Percentiles rank a stretch among this genome's conserved stretches.
These are phyloP conservation scores for Ananas comosus DNA, from an alignment of 176 grass and related monocot genomes.

Conservation along the genomic window DNA sequence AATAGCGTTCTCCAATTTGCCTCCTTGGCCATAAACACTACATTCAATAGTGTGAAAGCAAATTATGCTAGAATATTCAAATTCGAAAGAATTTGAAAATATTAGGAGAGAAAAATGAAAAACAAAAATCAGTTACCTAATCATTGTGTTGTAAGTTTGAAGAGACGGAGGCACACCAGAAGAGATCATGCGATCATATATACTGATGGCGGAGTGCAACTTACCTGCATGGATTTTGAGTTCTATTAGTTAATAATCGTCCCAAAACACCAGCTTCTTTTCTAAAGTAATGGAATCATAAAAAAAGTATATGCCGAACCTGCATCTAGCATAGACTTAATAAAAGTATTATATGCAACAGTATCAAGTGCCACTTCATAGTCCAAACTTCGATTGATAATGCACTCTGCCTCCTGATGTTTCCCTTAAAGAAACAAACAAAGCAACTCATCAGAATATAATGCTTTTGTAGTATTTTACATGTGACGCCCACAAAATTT, in stretches of 20 bases:
- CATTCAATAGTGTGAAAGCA: background rate
- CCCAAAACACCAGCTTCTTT: background rate
- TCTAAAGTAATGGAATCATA: background rate
- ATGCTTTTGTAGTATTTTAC: background rate
- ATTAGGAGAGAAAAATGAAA: background rate
- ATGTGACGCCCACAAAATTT: background rate
- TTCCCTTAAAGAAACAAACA: conserved; percentile 37
- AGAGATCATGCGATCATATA: conserved; percentile 80
- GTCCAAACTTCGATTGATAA: conserved; percentile 48
- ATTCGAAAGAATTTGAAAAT: background rate
- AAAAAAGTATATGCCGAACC: conserved; percentile 36
- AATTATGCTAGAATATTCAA: background rate
- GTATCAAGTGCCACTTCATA: conserved; percentile 63
- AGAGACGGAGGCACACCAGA: conserved; percentile 42
- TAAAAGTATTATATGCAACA: conserved; percentile 77
- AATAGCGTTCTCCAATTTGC: conserved; percentile 76
- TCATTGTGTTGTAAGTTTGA: conserved; percentile 90
- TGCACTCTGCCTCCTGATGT: conserved; percentile 62
- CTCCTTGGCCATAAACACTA: conserved; percentile 89
- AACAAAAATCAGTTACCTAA: conserved; percentile 43
- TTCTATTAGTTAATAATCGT: conserved; percentile 16
- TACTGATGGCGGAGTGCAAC: conserved; percentile 51
- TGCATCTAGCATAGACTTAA: conserved; percentile 86
- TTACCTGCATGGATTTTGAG: conserved; percentile 63
- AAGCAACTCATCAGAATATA: background rate